A percentile compares a stretch with the other conserved stretches of the same genome.
These are phyloP conservation scores for Tephrocybe rancida DNA, from an alignment of 768 basidiomycete species.

Conservation along the genomic window DNA sequence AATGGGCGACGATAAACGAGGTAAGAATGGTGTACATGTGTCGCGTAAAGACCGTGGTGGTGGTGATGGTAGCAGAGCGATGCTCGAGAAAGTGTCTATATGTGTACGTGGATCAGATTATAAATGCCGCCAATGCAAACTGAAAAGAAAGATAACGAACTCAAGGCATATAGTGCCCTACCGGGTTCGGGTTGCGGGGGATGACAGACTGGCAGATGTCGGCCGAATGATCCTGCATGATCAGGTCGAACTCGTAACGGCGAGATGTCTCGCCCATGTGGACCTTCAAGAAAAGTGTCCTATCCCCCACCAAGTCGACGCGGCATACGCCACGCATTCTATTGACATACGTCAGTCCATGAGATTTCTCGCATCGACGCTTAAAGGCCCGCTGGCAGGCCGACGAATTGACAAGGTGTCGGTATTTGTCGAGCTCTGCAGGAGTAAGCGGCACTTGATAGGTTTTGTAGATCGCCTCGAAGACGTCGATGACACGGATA, in stretches of 20 bases:
- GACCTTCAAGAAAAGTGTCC: slow-evolving; percentile 57
- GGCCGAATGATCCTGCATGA: not conserved
- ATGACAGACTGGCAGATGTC: not conserved
- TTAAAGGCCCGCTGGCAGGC: slow-evolving; percentile 44
- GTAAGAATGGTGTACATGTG: not conserved
- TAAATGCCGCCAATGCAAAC: not conserved
- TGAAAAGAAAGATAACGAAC: not conserved
- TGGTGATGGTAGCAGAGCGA: not conserved
- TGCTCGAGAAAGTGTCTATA: not conserved
- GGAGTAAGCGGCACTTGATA: slow-evolving; percentile 46
- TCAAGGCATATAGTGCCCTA: too few species aligned
- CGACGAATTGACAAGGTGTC: slow-evolving; percentile 27
- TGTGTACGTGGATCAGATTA: not conserved
- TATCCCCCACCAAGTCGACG: slow-evolving; percentile 56
- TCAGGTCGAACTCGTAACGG: slow-evolving; percentile 6
- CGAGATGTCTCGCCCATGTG: not conserved
- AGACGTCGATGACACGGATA: slow-evolving; percentile 60
- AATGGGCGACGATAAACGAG: not conserved
- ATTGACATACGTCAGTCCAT: slow-evolving; percentile 41
- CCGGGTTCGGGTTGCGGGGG: too few species aligned
- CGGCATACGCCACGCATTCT: slow-evolving; percentile 53
- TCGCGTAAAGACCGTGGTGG: not conserved
- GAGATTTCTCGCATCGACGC: slow-evolving; percentile 46
- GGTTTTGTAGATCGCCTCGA: slow-evolving; percentile 55
- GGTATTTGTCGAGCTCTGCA: slow-evolving; percentile 36